Evolutionary conservation across 2,329 filamentous ascomycete species (phyloP), one percentile per base, ranked within the genome.

Genomic region (Fusarium acutatum): DNA sequence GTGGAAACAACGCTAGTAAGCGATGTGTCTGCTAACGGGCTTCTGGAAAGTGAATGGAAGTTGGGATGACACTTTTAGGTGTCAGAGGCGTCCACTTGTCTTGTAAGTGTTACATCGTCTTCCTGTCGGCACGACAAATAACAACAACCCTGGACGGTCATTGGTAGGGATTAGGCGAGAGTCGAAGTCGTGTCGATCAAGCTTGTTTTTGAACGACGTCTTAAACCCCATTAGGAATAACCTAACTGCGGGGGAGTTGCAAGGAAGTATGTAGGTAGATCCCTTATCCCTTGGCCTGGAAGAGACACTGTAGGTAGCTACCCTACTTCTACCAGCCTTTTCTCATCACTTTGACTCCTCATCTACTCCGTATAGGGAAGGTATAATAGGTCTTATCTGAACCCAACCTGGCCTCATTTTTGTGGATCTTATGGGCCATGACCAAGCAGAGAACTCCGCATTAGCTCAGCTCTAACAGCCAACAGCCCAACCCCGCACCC

Each of bases 41-140:
- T 59, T 59, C 41, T 37, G 24, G 41, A 59, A 59, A 22, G 56
- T 10, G 11, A 22, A 49, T 30, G 24, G 56, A 34, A 35, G 40
- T 22, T 18, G 32, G 24, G 18, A 13, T 18, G 41, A 24, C 24
- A n/a, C 3, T 10, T 40, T 3, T 3, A 9, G 20, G 38, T 22
- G 22, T n/a, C 20, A 44, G 20, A 46, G 11, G 18, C 13, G 15
- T 34, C n/a, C 20, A 17, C 18, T 46, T 22, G 18, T 20, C 26
- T 28, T 20, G 26, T 4, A 46, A 30, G 14, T 30, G 46, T 49
- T 49, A 49, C 46, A 49, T 49, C 46, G 22, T 28, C 22, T 30
- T 30, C 15, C 2, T 6, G 28, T 28, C 46, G 46, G 46, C 28
- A 7, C 28, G 28, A 49, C 10, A 49, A 44, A 17, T 20, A 22